Evolutionary conservation across 768 basidiomycete species (phyloP).

Genomic region (Suillus spraguei): DNA sequence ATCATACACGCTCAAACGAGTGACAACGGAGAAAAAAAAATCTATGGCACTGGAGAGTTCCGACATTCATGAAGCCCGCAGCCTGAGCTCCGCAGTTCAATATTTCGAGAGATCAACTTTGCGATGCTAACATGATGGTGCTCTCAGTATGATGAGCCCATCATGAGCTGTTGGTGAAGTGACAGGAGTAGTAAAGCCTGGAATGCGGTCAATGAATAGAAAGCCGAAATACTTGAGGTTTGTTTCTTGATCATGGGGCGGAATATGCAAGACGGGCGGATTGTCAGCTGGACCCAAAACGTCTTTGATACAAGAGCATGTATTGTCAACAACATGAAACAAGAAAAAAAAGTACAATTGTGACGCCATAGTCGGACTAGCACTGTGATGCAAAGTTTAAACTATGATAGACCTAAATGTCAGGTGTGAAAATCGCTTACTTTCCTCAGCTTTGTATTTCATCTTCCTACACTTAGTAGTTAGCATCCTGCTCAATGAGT

Average conservation of each 20-base stretch:
- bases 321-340: no score
- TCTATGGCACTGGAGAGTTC: neutral
- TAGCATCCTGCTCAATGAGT: no score
- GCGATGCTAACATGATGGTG: neutral
- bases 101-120: neutral
- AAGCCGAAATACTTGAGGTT: neutral
- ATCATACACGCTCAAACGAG: neutral
- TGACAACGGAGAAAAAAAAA: neutral
- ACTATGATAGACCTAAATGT: no score
- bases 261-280: neutral
- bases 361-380: no score
- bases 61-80: neutral
- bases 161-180: neutral
- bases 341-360: no score
- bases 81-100: neutral
- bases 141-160: neutral
- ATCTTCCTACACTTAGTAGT: no score
- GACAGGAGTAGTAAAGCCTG: neutral
- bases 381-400: no score
- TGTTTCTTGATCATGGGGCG: neutral
- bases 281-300: neutral
- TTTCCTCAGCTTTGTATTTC: no score
- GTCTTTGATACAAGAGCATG: neutral
- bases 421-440: neutral
- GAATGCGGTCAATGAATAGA: neutral